Evolutionary conservation across 169 alveolate species (phyloP).

Genomic region (Plasmodium gonderi): DNA sequence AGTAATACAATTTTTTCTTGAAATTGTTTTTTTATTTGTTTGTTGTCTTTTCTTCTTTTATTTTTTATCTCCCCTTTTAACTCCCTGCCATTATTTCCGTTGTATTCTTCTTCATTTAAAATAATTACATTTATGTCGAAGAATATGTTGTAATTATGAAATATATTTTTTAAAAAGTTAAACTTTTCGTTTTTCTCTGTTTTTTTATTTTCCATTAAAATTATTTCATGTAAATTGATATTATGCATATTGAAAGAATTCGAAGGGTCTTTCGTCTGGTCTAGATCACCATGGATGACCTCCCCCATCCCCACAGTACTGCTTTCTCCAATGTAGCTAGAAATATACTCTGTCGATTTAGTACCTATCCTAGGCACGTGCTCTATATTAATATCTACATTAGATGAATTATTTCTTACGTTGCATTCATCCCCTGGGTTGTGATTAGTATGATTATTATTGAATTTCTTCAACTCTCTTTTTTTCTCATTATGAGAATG

Average conservation of each 20-base stretch:
- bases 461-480: neutral
- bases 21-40: conserved; percentile 39
- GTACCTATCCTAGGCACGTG: no score
- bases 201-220: conserved; percentile 14
- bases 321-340: neutral
- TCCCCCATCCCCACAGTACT: neutral
- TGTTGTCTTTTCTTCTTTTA: conserved; percentile 20
- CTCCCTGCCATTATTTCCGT: neutral
- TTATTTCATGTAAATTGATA: conserved; percentile 24
- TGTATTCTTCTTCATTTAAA: neutral
- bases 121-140: conserved; percentile 50
- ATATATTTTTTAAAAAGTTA: conserved; percentile 42
- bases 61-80: neutral
- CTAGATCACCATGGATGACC: no score
- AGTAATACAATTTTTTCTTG: conserved; percentile 60
- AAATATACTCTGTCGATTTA: no score
- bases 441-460: neutral
- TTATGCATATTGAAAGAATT: conserved; percentile 6
- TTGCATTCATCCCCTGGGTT: neutral
- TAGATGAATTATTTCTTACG: neutral
- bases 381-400: neutral
- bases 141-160: conserved; percentile 47
- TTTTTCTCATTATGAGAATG: neutral
- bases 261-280: neutral
- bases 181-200: neutral